phyloP scores from a whole-genome alignment of 306 rosid species.

The Oemleria cerasiformis region DNA sequence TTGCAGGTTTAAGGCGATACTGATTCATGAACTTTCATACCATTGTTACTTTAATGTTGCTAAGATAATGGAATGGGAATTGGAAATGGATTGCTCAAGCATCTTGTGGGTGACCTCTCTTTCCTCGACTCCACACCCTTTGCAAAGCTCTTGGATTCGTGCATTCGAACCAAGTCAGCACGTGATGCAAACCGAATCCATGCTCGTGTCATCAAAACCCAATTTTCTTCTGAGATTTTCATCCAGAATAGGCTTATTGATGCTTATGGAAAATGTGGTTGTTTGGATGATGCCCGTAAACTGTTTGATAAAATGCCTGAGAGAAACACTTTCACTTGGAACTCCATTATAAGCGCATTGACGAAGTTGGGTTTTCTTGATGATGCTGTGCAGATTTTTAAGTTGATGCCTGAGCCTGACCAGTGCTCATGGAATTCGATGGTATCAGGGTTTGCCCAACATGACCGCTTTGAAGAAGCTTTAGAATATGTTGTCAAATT shows the following conservation, averaged over 20 bases:
- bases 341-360: constrained; percentile 19
- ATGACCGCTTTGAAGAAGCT: constrained; percentile 13
- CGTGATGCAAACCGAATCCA: constrained; percentile 25
- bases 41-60: background rate
- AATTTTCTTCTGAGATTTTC: constrained; percentile 18
- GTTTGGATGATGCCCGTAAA: constrained; percentile 24
- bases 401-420: constrained; percentile 19
- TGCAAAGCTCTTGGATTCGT: constrained; percentile 27
- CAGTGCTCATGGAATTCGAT: constrained; percentile 31
- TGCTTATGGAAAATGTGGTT: constrained; percentile 22
- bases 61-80: constrained; percentile 25
- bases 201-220: constrained; percentile 23
- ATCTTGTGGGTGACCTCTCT: constrained; percentile 21
- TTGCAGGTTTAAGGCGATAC: no score
- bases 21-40: background rate
- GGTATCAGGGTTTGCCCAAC: constrained; percentile 26
- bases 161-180: constrained; percentile 14
- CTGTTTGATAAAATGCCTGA: constrained; percentile 28
- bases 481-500: constrained; percentile 23
- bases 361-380: constrained; percentile 20
- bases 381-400: constrained; percentile 21
- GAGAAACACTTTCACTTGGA: constrained; percentile 28
- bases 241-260: constrained; percentile 33
- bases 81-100: constrained; percentile 17
- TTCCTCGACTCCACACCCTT: constrained; percentile 29